Evolutionary conservation across 352 stramenopile species (phyloP).

Genomic region (Globisporangium cederbergense): DNA sequence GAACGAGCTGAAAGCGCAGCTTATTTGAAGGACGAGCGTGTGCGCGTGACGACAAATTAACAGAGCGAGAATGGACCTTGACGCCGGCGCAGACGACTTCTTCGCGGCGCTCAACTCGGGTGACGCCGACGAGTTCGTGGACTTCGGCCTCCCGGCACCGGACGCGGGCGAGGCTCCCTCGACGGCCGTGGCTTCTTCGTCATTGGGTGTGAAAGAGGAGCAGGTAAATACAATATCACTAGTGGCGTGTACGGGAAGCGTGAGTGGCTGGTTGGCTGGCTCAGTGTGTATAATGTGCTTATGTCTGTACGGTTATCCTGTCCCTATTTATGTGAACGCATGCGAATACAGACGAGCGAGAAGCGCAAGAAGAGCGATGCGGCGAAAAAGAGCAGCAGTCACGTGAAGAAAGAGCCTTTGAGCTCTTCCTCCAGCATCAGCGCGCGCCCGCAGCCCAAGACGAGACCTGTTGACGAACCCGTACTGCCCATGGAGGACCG

Average conservation of each 20-base stretch:
- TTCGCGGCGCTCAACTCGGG: conserved; percentile 75
- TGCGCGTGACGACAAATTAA: background rate
- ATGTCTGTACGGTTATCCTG: background rate
- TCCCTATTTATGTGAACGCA: background rate
- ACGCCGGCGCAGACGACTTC: conserved; percentile 77
- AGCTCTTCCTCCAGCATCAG: conserved; percentile 12
- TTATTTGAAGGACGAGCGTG: background rate
- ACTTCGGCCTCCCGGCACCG: conserved; percentile 39
- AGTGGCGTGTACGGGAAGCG: background rate
- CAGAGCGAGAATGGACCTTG: conserved; percentile 53
- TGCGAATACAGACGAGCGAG: conserved; percentile 12
- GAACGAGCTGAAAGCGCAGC: background rate
- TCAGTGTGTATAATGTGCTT: background rate
- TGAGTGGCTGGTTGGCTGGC: background rate
- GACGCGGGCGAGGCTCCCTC: conserved; percentile 9
- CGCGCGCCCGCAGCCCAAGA: conserved; percentile 33
- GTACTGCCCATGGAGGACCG: conserved; percentile 82
- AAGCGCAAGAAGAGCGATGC: conserved; percentile 52
- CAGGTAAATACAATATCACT: conserved; percentile 8
- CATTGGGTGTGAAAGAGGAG: conserved; percentile 9
- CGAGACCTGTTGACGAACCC: conserved; percentile 40
- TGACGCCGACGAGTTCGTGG: conserved; percentile 50
- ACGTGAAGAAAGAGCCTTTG: conserved; percentile 35
- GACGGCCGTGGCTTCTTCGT: background rate
- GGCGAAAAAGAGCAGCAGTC: conserved; percentile 28